Percentiles rank a stretch among this genome's conserved stretches.
phyloP scores from a whole-genome alignment of 495 filamentous ascomycete genomes.

The Entonaema liquescens region DNA sequence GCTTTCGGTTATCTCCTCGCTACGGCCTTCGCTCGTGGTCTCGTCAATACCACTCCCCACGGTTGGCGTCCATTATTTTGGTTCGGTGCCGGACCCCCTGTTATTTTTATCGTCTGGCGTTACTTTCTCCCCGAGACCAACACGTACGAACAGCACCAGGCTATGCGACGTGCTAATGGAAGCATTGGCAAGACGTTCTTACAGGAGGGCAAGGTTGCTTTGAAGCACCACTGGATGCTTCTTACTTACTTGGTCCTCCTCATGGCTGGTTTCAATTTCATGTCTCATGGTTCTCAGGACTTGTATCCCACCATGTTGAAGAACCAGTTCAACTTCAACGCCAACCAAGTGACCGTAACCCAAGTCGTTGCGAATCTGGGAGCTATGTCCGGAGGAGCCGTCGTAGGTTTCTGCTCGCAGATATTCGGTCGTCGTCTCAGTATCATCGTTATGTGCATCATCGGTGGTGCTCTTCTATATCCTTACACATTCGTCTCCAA shows the following conservation, averaged over 20 bases:
- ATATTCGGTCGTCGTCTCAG: slow-evolving; percentile 84
- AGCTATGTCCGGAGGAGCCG: slow-evolving; percentile 78
- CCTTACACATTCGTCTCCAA: slow-evolving; percentile 77
- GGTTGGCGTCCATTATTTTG: slow-evolving; percentile 86
- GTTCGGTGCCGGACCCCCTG: slow-evolving; percentile 82
- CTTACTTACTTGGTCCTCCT: slow-evolving; percentile 82
- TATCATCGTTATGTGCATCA: slow-evolving; percentile 78
- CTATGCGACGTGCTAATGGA: slow-evolving; percentile 62
- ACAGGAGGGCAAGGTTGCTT: slow-evolving; percentile 75
- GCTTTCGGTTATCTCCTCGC: slow-evolving; percentile 88
- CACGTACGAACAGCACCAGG: slow-evolving; percentile 68
- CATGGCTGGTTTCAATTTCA: slow-evolving; percentile 93
- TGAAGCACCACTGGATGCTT: slow-evolving; percentile 81
- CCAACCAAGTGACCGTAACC: slow-evolving; percentile 78
- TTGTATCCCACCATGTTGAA: slow-evolving; percentile 86
- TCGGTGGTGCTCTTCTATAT: slow-evolving; percentile 82
- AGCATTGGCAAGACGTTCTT: slow-evolving; percentile 70
- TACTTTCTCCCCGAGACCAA: slow-evolving; percentile 80
- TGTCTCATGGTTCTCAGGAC: slow-evolving; percentile 93
- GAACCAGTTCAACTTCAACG: slow-evolving; percentile 77
- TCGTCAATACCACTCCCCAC: slow-evolving; percentile 76
- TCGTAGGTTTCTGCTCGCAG: slow-evolving; percentile 79
- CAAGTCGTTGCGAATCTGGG: slow-evolving; percentile 88
- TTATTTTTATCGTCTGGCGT: slow-evolving; percentile 83
- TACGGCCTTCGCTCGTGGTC: slow-evolving; percentile 75